These are phyloP conservation scores for Penicillium sp. DNA, from an alignment of 2,329 filamentous ascomycete genomes.

Conservation along the genomic window DNA sequence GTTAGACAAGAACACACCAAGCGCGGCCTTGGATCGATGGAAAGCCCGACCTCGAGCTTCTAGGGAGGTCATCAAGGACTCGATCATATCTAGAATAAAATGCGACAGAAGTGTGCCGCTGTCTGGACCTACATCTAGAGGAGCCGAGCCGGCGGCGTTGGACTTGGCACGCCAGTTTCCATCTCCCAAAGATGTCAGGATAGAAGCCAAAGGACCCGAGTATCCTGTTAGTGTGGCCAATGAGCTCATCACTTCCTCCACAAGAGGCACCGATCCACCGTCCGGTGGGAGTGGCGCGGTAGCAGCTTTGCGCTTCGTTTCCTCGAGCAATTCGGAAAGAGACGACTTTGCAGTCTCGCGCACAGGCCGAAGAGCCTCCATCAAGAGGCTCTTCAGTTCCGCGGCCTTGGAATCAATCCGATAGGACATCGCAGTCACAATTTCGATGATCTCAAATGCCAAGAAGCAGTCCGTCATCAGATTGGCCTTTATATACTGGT, in stretches of 20 bases:
- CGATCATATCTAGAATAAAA: slow-evolving; percentile 86
- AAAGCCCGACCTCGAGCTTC: slow-evolving; percentile 71
- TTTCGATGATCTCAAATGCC: slow-evolving; percentile 91
- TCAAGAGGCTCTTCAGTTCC: slow-evolving; percentile 78
- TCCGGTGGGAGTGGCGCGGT: slow-evolving; percentile 71
- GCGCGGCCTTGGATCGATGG: slow-evolving; percentile 73
- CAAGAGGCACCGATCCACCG: slow-evolving; percentile 73
- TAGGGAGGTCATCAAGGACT: slow-evolving; percentile 71
- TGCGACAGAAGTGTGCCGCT: slow-evolving; percentile 84
- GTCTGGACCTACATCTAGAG: slow-evolving; percentile 86
- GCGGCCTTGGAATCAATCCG: slow-evolving; percentile 79
- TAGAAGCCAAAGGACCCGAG: slow-evolving; percentile 78
- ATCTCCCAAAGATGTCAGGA: slow-evolving; percentile 89
- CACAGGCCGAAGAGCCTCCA: slow-evolving; percentile 82
- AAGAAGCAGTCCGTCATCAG: slow-evolving; percentile 89
- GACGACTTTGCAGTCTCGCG: slow-evolving; percentile 89
- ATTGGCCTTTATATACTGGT: slow-evolving; percentile 82
- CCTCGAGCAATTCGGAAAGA: slow-evolving; percentile 77
- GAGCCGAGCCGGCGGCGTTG: slow-evolving; percentile 64
- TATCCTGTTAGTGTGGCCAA: slow-evolving; percentile 86
- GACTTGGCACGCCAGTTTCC: slow-evolving; percentile 76
- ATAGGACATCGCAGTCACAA: slow-evolving; percentile 76
- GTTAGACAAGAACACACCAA: slow-evolving; percentile 90
- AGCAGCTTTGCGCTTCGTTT: slow-evolving; percentile 70
- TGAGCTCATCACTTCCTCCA: slow-evolving; percentile 80